Evolutionary conservation across 495 filamentous ascomycete species (phyloP).

Genomic region (Lophium mytilinum): DNA sequence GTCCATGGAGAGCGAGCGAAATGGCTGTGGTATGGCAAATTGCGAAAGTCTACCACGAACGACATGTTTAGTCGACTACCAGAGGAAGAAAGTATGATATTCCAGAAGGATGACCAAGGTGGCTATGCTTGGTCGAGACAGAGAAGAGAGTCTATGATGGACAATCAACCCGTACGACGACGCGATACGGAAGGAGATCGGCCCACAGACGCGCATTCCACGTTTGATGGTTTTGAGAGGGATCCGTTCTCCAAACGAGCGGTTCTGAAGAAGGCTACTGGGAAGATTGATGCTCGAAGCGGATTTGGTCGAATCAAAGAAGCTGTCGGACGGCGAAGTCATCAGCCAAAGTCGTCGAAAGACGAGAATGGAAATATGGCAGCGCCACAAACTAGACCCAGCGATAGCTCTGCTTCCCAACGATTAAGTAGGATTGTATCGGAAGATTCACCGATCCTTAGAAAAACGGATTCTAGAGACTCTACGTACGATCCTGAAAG

Average conservation of each 20-base stretch:
- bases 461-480: neutral
- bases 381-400: slow-evolving; percentile 3
- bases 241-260: slow-evolving; percentile 58
- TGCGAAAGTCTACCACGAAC: slow-evolving; percentile 50
- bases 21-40: slow-evolving; percentile 91
- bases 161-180: slow-evolving; percentile 36
- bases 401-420: neutral
- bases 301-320: slow-evolving; percentile 79
- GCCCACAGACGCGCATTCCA: slow-evolving; percentile 1
- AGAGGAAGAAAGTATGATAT: slow-evolving; percentile 49
- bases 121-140: slow-evolving; percentile 56
- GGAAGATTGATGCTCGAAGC: slow-evolving; percentile 73
- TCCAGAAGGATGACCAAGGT: slow-evolving; percentile 60
- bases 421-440: neutral
- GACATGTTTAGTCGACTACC: slow-evolving; percentile 38
- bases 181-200: slow-evolving; percentile 33
- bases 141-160: slow-evolving; percentile 43
- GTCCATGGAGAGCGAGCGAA: slow-evolving; percentile 73
- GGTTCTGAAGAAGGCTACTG: slow-evolving; percentile 72
- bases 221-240: slow-evolving; percentile 43
- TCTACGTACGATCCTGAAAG: neutral
- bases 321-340: slow-evolving; percentile 57
- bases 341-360: slow-evolving; percentile 49
- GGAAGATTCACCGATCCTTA: neutral
- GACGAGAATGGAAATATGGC: slow-evolving; percentile 36